Evolutionary conservation across 202 grass and related monocot genomes (phyloP), one percentile per base, ranked within the genome.

Genomic region (Elaeis oleifera): DNA sequence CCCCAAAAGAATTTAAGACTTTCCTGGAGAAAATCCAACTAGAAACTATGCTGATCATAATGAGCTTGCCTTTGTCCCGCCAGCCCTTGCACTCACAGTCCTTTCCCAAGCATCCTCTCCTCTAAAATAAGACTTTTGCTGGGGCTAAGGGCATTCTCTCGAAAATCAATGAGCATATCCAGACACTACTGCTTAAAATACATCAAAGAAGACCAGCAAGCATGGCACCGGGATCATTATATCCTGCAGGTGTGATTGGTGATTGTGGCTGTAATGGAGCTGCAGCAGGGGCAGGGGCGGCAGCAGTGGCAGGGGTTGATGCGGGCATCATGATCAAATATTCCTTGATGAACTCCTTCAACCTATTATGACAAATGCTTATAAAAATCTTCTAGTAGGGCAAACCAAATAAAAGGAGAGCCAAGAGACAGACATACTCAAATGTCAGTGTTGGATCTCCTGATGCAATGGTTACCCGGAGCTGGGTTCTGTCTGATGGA

Each of bases 271-370:
- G 88, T 69, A 82, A 50, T 5, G 75, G 72, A 55, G 61, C 31
- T 0, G 65, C 68, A 20, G 67, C 56, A 68, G 62, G 64, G 53
- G 21, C 55, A 55, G 59, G 52, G 13, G 48, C 54, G 32, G 32
- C 8, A 8, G 72, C 49, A 8, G 62, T 20, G 28, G 77, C 50
- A 14, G 66, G 65, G 23, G 61, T 64, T 70, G 63, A 29, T 70
- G 69, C 80, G 32, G 88, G 88, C 57, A 99, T 84, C 72, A 72
- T 71, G 9, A 99, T 56, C 50, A 99, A 61, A 79, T 99, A 77
- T 66, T 99, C 88, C 78, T 99, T 99, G 69, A 99, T 73, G 20
- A 84, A 89, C 55, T 99, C 94, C 75, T 99, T 99, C 77, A 99
- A 78, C 77, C 94, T 99, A 77, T 67, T 59, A 21, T 29, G 23